These are phyloP conservation scores for Elymus sibiricus DNA, from an alignment of 176 grass and related monocot species.

Conservation along the genomic window DNA sequence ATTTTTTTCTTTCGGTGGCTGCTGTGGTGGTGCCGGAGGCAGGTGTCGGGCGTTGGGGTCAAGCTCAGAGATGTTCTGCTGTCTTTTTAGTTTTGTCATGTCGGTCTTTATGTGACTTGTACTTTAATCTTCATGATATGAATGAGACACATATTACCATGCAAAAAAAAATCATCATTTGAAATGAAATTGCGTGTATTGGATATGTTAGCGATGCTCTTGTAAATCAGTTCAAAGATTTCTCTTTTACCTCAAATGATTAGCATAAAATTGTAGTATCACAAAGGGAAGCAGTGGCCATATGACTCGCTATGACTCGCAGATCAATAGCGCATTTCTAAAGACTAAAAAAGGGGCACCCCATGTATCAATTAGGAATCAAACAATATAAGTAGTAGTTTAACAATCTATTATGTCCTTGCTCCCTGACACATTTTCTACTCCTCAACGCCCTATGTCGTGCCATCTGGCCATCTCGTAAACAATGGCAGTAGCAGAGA, in stretches of 20 bases:
- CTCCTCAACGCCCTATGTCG: background rate
- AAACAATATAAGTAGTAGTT: background rate
- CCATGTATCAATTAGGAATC: background rate
- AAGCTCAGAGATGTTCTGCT: too few relatives aligned
- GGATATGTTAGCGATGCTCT: conserved; percentile 2
- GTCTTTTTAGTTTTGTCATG: too few relatives aligned
- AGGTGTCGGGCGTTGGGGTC: too few relatives aligned
- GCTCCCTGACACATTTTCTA: background rate
- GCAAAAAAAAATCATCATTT: background rate
- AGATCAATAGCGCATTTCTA: conserved; percentile 16
- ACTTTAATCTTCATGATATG: too few relatives aligned
- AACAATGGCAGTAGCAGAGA: background rate
- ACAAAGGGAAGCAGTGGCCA: background rate
- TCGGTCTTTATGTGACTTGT: too few relatives aligned
- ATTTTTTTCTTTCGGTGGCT: too few relatives aligned
- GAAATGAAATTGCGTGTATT: background rate
- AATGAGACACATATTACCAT: too few relatives aligned
- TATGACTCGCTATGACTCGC: background rate
- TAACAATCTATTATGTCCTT: background rate
- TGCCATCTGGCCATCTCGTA: background rate
- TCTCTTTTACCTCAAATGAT: background rate
- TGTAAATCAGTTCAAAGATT: background rate
- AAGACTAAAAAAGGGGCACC: background rate
- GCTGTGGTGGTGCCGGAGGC: too few relatives aligned
- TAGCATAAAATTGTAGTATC: background rate